These are phyloP conservation scores for Leishmania tropica DNA, from an alignment of 208 protist genomes.

Conservation along the genomic window DNA sequence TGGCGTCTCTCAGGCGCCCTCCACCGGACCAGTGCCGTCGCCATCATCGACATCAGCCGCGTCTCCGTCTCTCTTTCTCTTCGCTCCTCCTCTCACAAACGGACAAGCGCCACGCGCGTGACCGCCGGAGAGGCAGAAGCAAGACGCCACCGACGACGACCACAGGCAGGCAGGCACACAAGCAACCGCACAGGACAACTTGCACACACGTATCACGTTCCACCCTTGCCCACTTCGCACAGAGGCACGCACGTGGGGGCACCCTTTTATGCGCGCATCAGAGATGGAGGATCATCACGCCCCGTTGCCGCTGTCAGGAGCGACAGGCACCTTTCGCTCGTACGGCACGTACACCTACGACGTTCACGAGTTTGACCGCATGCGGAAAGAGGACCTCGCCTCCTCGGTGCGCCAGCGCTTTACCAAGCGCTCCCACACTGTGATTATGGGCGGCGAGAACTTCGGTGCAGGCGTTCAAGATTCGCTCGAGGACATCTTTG, in stretches of 20 bases:
- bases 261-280: neutral
- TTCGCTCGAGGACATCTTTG: slow-evolving; percentile 63
- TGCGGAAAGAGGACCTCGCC: slow-evolving; percentile 30
- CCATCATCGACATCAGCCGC: too few species aligned
- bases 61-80: too few species aligned
- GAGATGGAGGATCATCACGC: neutral
- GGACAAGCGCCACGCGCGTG: too few species aligned
- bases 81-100: too few species aligned
- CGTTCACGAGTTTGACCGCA: slow-evolving; percentile 26
- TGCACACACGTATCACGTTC: neutral
- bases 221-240: neutral
- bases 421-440: slow-evolving; percentile 4
- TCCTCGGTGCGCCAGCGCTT: slow-evolving; percentile 32
- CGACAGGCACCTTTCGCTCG: slow-evolving; percentile 3
- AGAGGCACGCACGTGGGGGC: neutral
- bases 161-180: too few species aligned
- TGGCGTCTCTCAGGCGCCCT: too few species aligned
- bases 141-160: too few species aligned
- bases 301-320: neutral
- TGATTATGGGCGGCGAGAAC: slow-evolving; percentile 27
- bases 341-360: slow-evolving; percentile 51
- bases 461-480: slow-evolving; percentile 34
- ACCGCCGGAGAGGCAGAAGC: too few species aligned
- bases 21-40: too few species aligned
- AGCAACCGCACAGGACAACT: too few species aligned